phyloP scores from a whole-genome alignment of 768 basidiomycete genomes.

The Clathrus columnatus region DNA sequence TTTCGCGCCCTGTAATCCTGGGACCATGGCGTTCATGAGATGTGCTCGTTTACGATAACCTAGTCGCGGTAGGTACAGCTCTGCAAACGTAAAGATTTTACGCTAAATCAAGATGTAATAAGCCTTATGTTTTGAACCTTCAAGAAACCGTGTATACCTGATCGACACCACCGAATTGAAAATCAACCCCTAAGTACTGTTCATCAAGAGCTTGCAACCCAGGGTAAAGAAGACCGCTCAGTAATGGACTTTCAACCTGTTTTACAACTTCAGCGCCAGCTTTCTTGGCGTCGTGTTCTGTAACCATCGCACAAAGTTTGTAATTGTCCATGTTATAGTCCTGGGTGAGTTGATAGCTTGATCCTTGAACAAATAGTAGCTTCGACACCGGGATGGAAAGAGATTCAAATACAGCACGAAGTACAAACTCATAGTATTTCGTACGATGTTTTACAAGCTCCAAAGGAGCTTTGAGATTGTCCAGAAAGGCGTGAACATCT shows the following conservation, averaged over 20 bases:
- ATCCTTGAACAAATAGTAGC: slow-evolving; percentile 79
- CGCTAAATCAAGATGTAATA: slow-evolving; percentile 42
- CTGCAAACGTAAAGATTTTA: slow-evolving; percentile 98
- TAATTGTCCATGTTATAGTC: slow-evolving; percentile 97
- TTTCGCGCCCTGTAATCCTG: slow-evolving; percentile 88
- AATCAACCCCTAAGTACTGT: slow-evolving; percentile 90
- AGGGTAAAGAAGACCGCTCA: slow-evolving; percentile 92
- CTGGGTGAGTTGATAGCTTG: slow-evolving; percentile 81
- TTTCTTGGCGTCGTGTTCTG: slow-evolving; percentile 95
- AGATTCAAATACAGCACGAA: slow-evolving; percentile 76
- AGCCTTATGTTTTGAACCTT: background rate
- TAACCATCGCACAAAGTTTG: slow-evolving; percentile 81
- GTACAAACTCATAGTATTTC: slow-evolving; percentile 80
- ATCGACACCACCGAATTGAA: slow-evolving; percentile 97
- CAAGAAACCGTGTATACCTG: slow-evolving; percentile 48
- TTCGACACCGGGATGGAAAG: slow-evolving; percentile 86
- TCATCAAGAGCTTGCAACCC: slow-evolving; percentile 96
- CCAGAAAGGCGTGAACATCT: slow-evolving; percentile 97
- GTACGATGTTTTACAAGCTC: slow-evolving; percentile 84
- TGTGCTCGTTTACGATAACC: slow-evolving; percentile 94
- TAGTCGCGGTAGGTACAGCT: slow-evolving; percentile 86
- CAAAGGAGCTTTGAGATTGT: slow-evolving; percentile 92
- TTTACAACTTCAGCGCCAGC: slow-evolving; percentile 99
- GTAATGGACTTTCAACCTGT: slow-evolving; percentile 84
- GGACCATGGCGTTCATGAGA: slow-evolving; percentile 98